Percentiles rank a stretch among this genome's conserved stretches.
These are phyloP conservation scores for Magnaporthiopsis rhizophila DNA, from an alignment of 2,329 filamentous ascomycete species.

Conservation along the genomic window DNA sequence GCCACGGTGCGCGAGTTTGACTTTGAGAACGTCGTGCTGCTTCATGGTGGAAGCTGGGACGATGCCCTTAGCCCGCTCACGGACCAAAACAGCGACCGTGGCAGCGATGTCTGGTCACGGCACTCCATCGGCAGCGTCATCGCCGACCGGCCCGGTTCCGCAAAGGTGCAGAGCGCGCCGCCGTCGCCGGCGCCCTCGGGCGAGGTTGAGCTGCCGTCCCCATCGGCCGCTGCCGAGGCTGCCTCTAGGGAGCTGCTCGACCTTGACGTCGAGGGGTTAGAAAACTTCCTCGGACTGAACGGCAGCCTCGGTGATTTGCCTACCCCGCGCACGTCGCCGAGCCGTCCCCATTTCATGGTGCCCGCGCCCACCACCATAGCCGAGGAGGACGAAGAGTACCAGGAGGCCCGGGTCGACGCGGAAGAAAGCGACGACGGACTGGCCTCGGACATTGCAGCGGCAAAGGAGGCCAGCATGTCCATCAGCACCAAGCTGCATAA, in stretches of 20 bases:
- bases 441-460: slow-evolving; percentile 25
- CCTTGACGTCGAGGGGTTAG: slow-evolving; percentile 30
- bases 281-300: slow-evolving; percentile 19
- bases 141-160: slow-evolving; percentile 16
- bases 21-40: slow-evolving; percentile 67
- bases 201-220: slow-evolving; percentile 31
- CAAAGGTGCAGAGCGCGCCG: slow-evolving; percentile 16
- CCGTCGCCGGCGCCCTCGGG: slow-evolving; percentile 1
- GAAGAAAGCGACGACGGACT: slow-evolving; percentile 19
- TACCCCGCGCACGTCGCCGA: slow-evolving; percentile 4
- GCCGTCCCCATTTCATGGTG: not conserved
- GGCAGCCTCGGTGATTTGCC: not conserved
- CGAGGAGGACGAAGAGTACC: slow-evolving; percentile 21
- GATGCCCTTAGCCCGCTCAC: slow-evolving; percentile 70
- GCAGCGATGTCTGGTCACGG: slow-evolving; percentile 32
- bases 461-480: slow-evolving; percentile 24
- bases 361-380: slow-evolving; percentile 2
- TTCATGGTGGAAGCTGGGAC: slow-evolving; percentile 66
- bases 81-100: slow-evolving; percentile 32
- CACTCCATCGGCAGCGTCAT: slow-evolving; percentile 25
- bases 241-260: slow-evolving; percentile 41
- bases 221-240: slow-evolving; percentile 47
- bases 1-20: slow-evolving; percentile 67
- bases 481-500: slow-evolving; percentile 42
- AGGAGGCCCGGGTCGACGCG: slow-evolving; percentile 13